A percentile compares a stretch with the other conserved stretches of the same genome.
These are phyloP conservation scores for Cyberlindnera petersonii DNA, from an alignment of 805 yeast genomes.

Conservation along the genomic window DNA sequence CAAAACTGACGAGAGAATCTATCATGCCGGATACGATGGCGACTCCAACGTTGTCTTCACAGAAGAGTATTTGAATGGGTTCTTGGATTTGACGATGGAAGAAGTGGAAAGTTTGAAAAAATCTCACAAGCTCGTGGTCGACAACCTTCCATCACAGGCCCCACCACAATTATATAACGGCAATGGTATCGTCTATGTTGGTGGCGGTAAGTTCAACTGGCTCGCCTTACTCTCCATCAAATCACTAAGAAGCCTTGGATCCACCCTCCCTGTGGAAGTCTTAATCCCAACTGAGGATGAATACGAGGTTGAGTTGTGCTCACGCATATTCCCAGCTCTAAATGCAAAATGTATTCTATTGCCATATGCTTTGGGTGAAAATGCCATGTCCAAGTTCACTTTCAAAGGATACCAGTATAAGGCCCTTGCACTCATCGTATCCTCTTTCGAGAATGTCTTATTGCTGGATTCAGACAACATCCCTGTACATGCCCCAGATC, in stretches of 20 bases:
- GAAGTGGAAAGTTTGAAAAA: constrained; percentile 42
- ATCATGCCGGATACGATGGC: constrained; percentile 50
- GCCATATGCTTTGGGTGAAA: constrained; percentile 56
- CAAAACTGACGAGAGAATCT: constrained; percentile 43
- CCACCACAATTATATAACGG: constrained; percentile 46
- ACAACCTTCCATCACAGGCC: constrained; percentile 43
- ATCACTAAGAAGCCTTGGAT: constrained; percentile 45
- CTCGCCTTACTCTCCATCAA: constrained; percentile 47
- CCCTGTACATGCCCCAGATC: constrained; percentile 63
- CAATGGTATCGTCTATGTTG: constrained; percentile 60
- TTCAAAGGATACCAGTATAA: constrained; percentile 65
- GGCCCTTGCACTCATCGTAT: constrained; percentile 63
- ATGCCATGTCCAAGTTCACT: constrained; percentile 45
- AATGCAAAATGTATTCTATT: constrained; percentile 64
- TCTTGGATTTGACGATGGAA: constrained; percentile 40
- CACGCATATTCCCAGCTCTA: constrained; percentile 53
- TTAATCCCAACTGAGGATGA: constrained; percentile 62
- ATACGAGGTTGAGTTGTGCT: constrained; percentile 65
- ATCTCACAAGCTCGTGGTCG: constrained; percentile 46
- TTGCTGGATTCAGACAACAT: constrained; percentile 69
- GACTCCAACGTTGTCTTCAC: constrained; percentile 40
- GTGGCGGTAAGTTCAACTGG: constrained; percentile 59
- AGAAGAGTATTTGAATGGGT: constrained; percentile 48
- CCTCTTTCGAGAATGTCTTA: constrained; percentile 71
- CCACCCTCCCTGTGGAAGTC: constrained; percentile 64